Evolutionary conservation across 352 stramenopile species (phyloP).

Genomic region (Phytophthora vignae): DNA sequence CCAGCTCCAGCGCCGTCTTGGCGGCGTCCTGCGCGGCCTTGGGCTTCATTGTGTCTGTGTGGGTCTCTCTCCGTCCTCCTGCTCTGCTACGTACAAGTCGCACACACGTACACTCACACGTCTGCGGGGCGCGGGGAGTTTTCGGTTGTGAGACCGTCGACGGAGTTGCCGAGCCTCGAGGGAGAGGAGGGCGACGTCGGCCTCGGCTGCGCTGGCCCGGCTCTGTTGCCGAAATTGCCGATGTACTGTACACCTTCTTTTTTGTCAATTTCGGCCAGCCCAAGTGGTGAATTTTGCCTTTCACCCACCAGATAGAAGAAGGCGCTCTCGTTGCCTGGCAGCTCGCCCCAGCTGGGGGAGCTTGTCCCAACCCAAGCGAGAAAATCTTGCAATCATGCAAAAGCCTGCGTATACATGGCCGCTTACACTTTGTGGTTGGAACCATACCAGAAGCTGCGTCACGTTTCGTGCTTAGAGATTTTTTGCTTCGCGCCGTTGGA

Average conservation of each 20-base stretch:
- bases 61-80: too few species aligned
- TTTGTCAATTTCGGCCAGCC: neutral
- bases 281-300: neutral
- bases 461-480: too few species aligned
- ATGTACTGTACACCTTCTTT: neutral
- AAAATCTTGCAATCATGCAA: neutral
- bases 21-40: slow-evolving; percentile 20
- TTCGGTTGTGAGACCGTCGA: slow-evolving; percentile 45
- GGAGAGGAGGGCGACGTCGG: slow-evolving; percentile 13
- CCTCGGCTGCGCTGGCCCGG: slow-evolving; percentile 15
- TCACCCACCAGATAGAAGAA: too few species aligned
- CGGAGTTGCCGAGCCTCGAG: slow-evolving; percentile 16
- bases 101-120: neutral
- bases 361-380: neutral
- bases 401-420: neutral
- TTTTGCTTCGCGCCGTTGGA: slow-evolving; percentile 4
- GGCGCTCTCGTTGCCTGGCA: too few species aligned
- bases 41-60: slow-evolving; percentile 30
- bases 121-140: slow-evolving; percentile 15
- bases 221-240: slow-evolving; percentile 22
- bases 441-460: too few species aligned
- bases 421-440: neutral
- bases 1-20: slow-evolving; percentile 74
- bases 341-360: neutral
- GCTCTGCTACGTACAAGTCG: too few species aligned